Evolutionary conservation across 2,329 filamentous ascomycete genomes (phyloP).

Genomic region (Penicillium concentricum): DNA sequence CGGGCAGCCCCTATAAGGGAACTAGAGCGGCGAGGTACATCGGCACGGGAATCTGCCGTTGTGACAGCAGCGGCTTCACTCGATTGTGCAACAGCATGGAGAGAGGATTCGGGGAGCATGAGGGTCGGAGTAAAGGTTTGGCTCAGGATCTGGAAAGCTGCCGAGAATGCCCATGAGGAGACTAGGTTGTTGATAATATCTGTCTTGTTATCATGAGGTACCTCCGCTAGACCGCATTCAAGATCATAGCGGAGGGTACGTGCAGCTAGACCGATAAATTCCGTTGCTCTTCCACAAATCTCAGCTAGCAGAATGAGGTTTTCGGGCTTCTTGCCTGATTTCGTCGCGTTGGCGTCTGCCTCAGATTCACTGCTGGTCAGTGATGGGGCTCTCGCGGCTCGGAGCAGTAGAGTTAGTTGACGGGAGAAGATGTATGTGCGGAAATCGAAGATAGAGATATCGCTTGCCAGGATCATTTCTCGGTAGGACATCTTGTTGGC

Average conservation of each 20-base stretch:
- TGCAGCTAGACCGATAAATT: constrained; percentile 79
- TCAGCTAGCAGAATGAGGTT: constrained; percentile 80
- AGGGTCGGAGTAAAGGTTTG: constrained; percentile 41
- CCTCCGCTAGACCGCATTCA: constrained; percentile 56
- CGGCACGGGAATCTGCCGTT: constrained; percentile 24
- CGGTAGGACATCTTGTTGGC: constrained; percentile 76
- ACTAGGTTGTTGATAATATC: constrained; percentile 47
- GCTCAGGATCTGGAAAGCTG: constrained; percentile 44
- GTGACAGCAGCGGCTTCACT: constrained; percentile 21
- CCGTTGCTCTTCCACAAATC: constrained; percentile 75
- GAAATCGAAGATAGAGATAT: constrained; percentile 96
- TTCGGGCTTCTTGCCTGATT: constrained; percentile 61
- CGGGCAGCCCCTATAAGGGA: constrained; percentile 32
- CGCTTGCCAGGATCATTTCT: constrained; percentile 87
- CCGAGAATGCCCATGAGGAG: constrained; percentile 48
- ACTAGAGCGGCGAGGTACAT: constrained; percentile 41
- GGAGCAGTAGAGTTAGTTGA: constrained; percentile 77
- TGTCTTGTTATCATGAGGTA: constrained; percentile 33
- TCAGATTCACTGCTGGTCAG: constrained; percentile 32
- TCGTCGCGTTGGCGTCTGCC: constrained; percentile 44
- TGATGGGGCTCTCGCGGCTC: constrained; percentile 67
- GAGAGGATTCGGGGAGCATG: constrained; percentile 37
- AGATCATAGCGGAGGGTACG: constrained; percentile 79
- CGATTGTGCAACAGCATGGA: constrained; percentile 30
- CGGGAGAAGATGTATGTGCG: constrained; percentile 89